Evolutionary conservation across 1,139 yeast genomes (phyloP), one percentile per base, ranked within the genome.

Genomic region (Hyphopichia buzzinii): DNA sequence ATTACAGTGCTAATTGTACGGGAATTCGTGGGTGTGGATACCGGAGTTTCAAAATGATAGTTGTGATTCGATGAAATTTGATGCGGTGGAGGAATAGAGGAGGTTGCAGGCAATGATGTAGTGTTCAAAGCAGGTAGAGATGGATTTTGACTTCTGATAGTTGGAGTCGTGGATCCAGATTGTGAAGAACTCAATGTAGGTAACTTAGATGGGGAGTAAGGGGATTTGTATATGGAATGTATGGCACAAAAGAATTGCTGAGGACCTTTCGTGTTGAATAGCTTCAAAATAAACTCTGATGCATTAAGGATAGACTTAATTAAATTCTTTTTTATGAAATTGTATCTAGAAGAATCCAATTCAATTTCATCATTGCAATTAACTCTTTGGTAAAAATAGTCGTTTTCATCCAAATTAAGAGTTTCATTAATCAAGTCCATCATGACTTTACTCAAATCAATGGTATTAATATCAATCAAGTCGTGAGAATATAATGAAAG

Each of bases 371-470:
- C 36, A 38, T 33, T 12, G 21, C 30, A 31, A 34, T 49, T 54
- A 26, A 56, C 35, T 12, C 44, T 42, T 43, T 62, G 68, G 44
- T 44, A 54, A 34, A 50, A 46, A 26, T 41, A 39, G 40, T 60
- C 58, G 24, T 37, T 39, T 30, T 49, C 46, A 13, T 43, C 41
- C 34, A 62, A 44, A 28, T 44, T 48, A 29, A 59, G 51, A 13
- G 52, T 41, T 36, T 69, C 74, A 47, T 67, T 68, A 39, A 68
- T 52, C 37, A 69, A 44, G 62, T 65, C 71, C 16, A 62, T 42
- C 14, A 67, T 50, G 10, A 64, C 72, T 41, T 50, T 57, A 21
- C 65, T 54, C 36, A 68, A 52, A 33, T 67, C 70, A 30, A 62
- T 44, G 19, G 60, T 45, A 38, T 57, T 57, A 36, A 52, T 50